Evolutionary conservation across 306 rosid genomes (phyloP).

Genomic region (Canavalia gladiata): DNA sequence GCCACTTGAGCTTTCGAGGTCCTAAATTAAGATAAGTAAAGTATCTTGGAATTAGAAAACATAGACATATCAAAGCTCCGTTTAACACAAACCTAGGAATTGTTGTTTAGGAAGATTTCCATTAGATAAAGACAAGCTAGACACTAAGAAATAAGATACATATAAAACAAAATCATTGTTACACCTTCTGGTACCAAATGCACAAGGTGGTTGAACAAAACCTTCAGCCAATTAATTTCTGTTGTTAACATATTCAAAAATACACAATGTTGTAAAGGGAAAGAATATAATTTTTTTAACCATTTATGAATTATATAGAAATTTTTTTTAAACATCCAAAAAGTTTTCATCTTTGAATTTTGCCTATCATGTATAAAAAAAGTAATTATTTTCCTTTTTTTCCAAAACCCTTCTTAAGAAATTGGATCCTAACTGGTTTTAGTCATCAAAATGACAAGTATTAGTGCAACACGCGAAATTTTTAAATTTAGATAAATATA

Average conservation of each 20-base stretch:
- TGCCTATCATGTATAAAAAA: background rate
- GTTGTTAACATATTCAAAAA: background rate
- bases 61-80: background rate
- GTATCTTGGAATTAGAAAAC: background rate
- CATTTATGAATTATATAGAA: no score
- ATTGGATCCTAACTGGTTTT: background rate
- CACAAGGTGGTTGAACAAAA: constrained; percentile 38
- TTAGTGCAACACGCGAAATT: background rate
- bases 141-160: background rate
- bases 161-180: constrained; percentile 7
- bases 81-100: background rate
- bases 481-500: background rate
- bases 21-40: background rate
- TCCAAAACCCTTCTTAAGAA: background rate
- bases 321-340: no score
- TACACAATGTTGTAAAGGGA: background rate
- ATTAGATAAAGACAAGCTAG: constrained; percentile 15
- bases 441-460: background rate
- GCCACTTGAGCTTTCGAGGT: background rate
- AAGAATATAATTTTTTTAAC: background rate
- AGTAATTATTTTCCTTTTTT: background rate
- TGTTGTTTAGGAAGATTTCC: constrained; percentile 4
- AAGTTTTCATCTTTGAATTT: no score
- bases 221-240: background rate
- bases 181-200: background rate